Evolutionary conservation across 441 rosid species (phyloP), one percentile per base, ranked within the genome.

Genomic region (Viola pubescens): DNA sequence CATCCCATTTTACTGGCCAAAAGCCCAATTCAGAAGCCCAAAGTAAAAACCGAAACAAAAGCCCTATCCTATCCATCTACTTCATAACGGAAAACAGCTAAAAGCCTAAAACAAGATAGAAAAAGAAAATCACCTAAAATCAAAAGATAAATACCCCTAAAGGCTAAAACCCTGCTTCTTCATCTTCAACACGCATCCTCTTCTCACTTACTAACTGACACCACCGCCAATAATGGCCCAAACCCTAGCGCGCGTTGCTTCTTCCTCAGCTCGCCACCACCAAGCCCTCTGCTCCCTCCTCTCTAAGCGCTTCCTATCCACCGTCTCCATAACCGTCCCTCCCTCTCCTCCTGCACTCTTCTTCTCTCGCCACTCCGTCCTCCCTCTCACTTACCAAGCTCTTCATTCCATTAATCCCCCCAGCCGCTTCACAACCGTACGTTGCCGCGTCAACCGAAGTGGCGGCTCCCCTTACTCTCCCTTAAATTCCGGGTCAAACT

Each of bases 401-500:
- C 59, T 71, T n/a, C 65, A 48, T 40, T 69, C 69, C n/a, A 40
- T 74, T n/a, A 45, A 26, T 11, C 78, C 80, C n/a, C 79, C 81
- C 7, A 40, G 81, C 5, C 80, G 82, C 14, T 81, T 84, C 46
- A 69, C 76, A 40, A 9, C 88, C 37, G 72, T 89, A 11, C 79
- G 94, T 0, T 87, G 94, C 82, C 75, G 78, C 44, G 94, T 79
- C 49, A 79, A 84, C 75, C 85, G 97, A 43, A 65, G 96, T 10
- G 91, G 96, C 4, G 72, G 69, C 66, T 76, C 94, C 0, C 77
- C 91, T 5, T 82, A 75, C 68, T 84, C 94, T 0, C 97, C 97
- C 4, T 76, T 90, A 51, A 90, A 88, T 68, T 83, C 97, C 0
- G 89, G 95, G 19, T 86, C 95, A 7, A 92, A 86, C 75, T 83